Base-by-base conservation (phyloP, 495 filamentous ascomycete species). In the Talaromyces nanjingensis region DNA sequence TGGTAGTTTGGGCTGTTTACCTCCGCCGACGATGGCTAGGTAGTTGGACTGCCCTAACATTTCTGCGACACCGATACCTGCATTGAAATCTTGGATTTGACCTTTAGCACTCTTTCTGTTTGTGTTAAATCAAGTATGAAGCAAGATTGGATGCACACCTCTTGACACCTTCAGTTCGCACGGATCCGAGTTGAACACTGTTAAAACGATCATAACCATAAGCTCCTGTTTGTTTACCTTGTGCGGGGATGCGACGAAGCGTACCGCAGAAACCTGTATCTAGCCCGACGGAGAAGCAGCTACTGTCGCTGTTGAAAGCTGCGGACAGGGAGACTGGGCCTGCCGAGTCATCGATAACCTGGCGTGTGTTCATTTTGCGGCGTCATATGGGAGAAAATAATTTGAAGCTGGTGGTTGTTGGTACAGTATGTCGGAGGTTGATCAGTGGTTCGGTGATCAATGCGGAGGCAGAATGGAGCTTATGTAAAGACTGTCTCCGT, bases 41-140 rank as follows among this genome's bases (percentile, higher is more conserved):
- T 89, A 96, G 74, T 93, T 94, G 58, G 89, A 88, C 67, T 89
- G 87, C 62, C 90, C 90, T 62, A 97, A 87, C 91, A 96, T 96
- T 72, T 90, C 87, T 14, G 86, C 92, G 37, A 90, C 74, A 20
- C 89, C 91, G 49, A 98, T 86, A 18, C 93, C 92, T 29, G 88
- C 91, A 71, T 90, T 90, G 77, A 96, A 89, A 67, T 92, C 93
- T 96, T 62, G 29, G 27, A 67, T 11, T 62, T 16, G 63, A 14
- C 9, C 5, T n/a, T 49, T 22, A 49, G 45, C 45, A 9, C 45
- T 49, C 2, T 20, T 9, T 9, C 18, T 1, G 6, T 34, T 7
- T 24, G 27, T 27, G 27, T 3, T 45, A 14, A 24, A 24, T 59
- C 37, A 18, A 54, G n/a, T 11, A 60, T 4, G 27, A 27, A 14